Percentiles rank a stretch among this genome's conserved stretches.
Evolutionary conservation across 2,329 filamentous ascomycete genomes (phyloP).

Genomic region (Capronia americana): DNA sequence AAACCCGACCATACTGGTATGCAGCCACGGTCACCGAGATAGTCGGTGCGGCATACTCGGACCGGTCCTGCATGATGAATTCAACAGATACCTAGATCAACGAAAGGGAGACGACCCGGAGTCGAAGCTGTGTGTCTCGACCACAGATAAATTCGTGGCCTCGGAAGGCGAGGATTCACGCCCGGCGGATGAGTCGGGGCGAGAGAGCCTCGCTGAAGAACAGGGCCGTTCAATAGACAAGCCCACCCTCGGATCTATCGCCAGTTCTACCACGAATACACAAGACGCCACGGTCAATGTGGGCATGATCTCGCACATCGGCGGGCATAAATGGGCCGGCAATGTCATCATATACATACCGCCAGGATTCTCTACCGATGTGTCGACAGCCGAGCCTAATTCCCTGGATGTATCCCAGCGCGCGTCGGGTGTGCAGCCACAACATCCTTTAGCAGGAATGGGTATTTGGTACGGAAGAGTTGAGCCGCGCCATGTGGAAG

Average conservation of each 20-base stretch:
- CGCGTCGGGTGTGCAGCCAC: slow-evolving; percentile 6
- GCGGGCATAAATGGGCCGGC: slow-evolving; percentile 91
- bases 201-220: neutral
- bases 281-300: slow-evolving; percentile 43
- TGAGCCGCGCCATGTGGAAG: slow-evolving; percentile 85
- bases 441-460: slow-evolving; percentile 37
- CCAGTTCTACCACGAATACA: neutral
- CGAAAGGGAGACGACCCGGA: slow-evolving; percentile 4
- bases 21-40: slow-evolving; percentile 84
- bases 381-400: neutral
- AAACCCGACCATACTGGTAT: slow-evolving; percentile 72
- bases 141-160: slow-evolving; percentile 5
- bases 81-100: slow-evolving; percentile 53
- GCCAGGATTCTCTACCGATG: slow-evolving; percentile 14
- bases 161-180: slow-evolving; percentile 1
- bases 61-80: slow-evolving; percentile 73
- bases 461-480: slow-evolving; percentile 88
- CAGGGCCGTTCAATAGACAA: neutral
- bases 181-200: neutral
- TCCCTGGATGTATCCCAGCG: slow-evolving; percentile 7
- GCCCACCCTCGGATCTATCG: neutral
- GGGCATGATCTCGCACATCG: slow-evolving; percentile 75
- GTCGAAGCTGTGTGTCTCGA: slow-evolving; percentile 15
- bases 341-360: slow-evolving; percentile 82
- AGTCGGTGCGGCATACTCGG: slow-evolving; percentile 81